phyloP scores from a whole-genome alignment of 352 stramenopile genomes.

The Phytophthora pinifolia region DNA sequence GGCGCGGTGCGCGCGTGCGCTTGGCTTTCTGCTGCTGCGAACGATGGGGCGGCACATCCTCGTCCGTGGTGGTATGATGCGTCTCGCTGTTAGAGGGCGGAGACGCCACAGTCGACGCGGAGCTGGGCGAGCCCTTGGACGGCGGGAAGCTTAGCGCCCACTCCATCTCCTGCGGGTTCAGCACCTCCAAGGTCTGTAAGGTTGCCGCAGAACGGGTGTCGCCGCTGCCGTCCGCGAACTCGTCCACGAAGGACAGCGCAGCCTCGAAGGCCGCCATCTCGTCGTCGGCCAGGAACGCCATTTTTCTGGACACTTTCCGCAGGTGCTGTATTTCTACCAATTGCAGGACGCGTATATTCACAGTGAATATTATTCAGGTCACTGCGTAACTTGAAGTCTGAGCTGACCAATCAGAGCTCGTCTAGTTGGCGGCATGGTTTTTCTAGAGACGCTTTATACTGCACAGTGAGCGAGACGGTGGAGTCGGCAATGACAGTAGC shows the following conservation, averaged over 20 bases:
- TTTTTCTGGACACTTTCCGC: slow-evolving; percentile 14
- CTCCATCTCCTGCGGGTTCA: slow-evolving; percentile 31
- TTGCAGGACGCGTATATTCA: background rate
- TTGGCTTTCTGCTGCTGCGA: slow-evolving; percentile 19
- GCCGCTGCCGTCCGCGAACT: slow-evolving; percentile 16
- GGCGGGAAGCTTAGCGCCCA: slow-evolving; percentile 17
- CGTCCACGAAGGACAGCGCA: slow-evolving; percentile 37
- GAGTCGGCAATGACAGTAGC: slow-evolving; percentile 17
- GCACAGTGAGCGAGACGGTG: background rate
- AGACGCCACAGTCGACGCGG: slow-evolving; percentile 15
- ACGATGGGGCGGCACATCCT: slow-evolving; percentile 23
- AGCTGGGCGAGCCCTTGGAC: slow-evolving; percentile 13
- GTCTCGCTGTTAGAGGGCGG: slow-evolving; percentile 24
- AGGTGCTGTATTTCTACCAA: slow-evolving; percentile 20
- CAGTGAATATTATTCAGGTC: too few species aligned
- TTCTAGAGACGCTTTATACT: too few species aligned
- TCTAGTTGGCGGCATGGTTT: background rate
- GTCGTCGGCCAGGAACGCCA: slow-evolving; percentile 35
- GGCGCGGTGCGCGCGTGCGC: slow-evolving; percentile 17
- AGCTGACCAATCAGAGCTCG: slow-evolving; percentile 16
- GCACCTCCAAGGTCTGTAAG: slow-evolving; percentile 8
- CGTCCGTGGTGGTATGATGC: slow-evolving; percentile 29
- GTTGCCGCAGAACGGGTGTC: background rate
- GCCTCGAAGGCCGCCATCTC: slow-evolving; percentile 37
- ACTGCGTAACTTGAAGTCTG: background rate